Evolutionary conservation across 2,329 filamentous ascomycete genomes (phyloP).

Genomic region (Fusarium pseudonygamai): DNA sequence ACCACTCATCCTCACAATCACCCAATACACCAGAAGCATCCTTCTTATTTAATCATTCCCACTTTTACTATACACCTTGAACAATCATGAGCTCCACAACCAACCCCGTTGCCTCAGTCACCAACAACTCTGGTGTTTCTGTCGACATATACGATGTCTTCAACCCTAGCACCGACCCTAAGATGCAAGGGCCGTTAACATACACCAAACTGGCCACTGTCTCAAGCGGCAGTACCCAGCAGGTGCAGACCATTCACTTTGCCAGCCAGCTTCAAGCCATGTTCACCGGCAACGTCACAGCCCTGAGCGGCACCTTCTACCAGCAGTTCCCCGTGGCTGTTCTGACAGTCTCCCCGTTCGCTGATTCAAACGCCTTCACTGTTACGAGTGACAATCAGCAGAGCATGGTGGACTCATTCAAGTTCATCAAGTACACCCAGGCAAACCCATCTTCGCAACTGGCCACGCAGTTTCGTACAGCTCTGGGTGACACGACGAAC

Average conservation of each 20-base stretch:
- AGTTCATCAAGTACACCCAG: slow-evolving; percentile 6
- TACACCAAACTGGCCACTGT: neutral
- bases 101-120: neutral
- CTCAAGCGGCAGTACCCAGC: neutral
- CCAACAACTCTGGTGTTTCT: neutral
- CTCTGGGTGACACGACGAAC: neutral
- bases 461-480: neutral
- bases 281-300: neutral
- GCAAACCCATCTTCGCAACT: neutral
- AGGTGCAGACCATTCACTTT: neutral
- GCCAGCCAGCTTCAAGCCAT: neutral
- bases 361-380: neutral
- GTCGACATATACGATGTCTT: slow-evolving; percentile 1
- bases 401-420: neutral
- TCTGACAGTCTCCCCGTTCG: rapidly evolving
- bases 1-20: neutral
- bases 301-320: neutral
- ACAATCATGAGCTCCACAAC: neutral
- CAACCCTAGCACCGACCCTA: neutral
- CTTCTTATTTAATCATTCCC: neutral
- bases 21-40: too few relatives aligned
- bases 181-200: neutral
- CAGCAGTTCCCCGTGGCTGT: neutral
- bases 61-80: too few relatives aligned
- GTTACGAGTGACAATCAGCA: neutral